Evolutionary conservation across 2,329 filamentous ascomycete species (phyloP).

Genomic region (Monilinia fructigena): DNA sequence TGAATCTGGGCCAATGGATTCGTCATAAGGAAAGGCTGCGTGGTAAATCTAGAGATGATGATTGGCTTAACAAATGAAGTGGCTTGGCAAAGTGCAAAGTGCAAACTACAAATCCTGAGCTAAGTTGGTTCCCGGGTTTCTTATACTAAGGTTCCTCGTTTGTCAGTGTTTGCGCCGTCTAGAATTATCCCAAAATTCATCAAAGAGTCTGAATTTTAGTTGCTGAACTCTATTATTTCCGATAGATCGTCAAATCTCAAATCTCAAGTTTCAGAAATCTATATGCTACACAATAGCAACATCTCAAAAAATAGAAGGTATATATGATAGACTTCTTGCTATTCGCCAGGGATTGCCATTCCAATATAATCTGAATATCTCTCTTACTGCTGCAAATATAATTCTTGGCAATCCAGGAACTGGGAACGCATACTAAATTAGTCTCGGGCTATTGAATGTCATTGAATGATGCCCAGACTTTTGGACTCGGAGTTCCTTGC

Average conservation of each 20-base stretch:
- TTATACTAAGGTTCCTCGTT: background rate
- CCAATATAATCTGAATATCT: background rate
- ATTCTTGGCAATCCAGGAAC: background rate
- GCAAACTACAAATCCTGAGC: background rate
- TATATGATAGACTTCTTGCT: background rate
- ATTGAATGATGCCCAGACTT: slow-evolving; percentile 17
- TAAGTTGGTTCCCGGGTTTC: background rate
- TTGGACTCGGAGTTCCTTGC: slow-evolving; percentile 22
- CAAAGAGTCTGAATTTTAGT: background rate
- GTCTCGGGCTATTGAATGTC: background rate
- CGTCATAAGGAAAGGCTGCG: slow-evolving; percentile 1
- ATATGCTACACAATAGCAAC: slow-evolving; percentile 12
- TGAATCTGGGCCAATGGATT: background rate
- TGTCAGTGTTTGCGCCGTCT: background rate
- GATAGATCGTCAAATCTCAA: slow-evolving; percentile 4
- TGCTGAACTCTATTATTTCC: slow-evolving; percentile 4
- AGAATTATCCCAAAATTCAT: background rate
- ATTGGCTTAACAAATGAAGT: slow-evolving; percentile 16
- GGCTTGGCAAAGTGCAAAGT: slow-evolving; percentile 3
- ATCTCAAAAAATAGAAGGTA: background rate
- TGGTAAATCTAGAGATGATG: slow-evolving; percentile 10
- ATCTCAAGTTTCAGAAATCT: background rate
- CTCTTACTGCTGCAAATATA: background rate
- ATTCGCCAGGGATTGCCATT: background rate
- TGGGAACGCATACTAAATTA: background rate